Base-by-base conservation (phyloP, 371 early-diverging fungal species). In the Chytridium lagenaria region DNA sequence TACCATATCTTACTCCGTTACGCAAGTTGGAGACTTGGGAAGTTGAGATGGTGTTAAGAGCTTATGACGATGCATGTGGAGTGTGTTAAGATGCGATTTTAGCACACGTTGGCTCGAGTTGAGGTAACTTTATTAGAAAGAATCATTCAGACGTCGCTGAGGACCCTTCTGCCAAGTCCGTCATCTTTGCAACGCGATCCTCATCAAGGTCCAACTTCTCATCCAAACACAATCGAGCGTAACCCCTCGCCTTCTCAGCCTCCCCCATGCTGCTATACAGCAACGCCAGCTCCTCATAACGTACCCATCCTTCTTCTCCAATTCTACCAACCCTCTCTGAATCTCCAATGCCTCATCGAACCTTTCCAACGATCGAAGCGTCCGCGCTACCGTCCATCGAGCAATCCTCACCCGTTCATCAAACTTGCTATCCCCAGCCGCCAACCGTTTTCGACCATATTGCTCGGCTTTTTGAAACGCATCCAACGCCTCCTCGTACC, bases 251-350 rank as follows among this genome's bases (percentile, higher is more conserved):
- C 36, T 68, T 52, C n/a, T 50, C 68, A 12, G 7, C 2, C 12
- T 51, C 23, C 1, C 50, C 68, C 22, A n/a, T 12, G 0, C 2
- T 0, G 15, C 34, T 37, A 50, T 72, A 55, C 66, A 72, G n/a
- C 30, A 51, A 36, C 30, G 72, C 72, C 2, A 50, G 34, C 55
- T 72, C 72, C 31, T 72, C 72, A 65, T 38, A 66, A 72, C 66
- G 33, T 66, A 66, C 5, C 50, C 72, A 66, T 65, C 67, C 2
- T 30, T 61, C 2, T 66, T 66, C 23, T 31, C 36, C 66, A 66
- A 36, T 28, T 5, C 30, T 2, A 30, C n/a, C 3, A 26, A 5
- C 65, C 52, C 50, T 19, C 7, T 12, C 55, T 52, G 67, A 1
- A 72, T 52, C 26, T 50, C 72, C 55, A 72, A 44, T 3, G 72